phyloP scores from a whole-genome alignment of 2,329 filamentous ascomycete genomes.

The Beauveria sp. region DNA sequence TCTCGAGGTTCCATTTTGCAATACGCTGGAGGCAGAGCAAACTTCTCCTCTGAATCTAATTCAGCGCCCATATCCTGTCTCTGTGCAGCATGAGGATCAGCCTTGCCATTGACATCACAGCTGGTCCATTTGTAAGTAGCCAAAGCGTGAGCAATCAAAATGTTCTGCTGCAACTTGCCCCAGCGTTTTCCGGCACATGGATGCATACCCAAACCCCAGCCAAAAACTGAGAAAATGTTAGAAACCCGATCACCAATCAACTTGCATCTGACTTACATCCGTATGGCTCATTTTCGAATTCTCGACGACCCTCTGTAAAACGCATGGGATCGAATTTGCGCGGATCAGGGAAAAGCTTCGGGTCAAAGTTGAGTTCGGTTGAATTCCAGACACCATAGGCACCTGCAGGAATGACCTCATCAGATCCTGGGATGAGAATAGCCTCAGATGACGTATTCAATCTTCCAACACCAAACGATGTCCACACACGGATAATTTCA shows the following conservation, averaged over 20 bases:
- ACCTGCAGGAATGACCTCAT: conserved; percentile 18
- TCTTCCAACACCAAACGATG: conserved; percentile 8
- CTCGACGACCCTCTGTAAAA: conserved; percentile 9
- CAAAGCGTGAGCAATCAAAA: conserved; percentile 12
- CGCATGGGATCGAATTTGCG: conserved; percentile 16
- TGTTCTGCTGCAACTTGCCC: conserved; percentile 15
- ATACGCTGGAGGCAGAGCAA: background rate
- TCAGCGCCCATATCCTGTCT: background rate
- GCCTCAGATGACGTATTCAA: background rate
- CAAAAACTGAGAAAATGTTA: conserved; percentile 8
- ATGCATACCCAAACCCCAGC: conserved; percentile 14
- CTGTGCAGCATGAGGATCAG: background rate
- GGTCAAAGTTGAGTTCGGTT: conserved; percentile 17
- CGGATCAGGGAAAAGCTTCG: conserved; percentile 16
- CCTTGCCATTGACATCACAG: conserved; percentile 10
- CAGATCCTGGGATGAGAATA: background rate
- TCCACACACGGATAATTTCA: conserved; percentile 15
- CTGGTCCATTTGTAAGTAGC: conserved; percentile 11
- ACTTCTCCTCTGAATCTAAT: background rate
- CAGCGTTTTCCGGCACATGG: conserved; percentile 14
- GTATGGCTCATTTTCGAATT: background rate
- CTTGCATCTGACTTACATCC: conserved; percentile 12
- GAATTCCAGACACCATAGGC: conserved; percentile 18
- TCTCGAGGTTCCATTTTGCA: background rate
- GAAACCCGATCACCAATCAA: background rate